phyloP scores from a whole-genome alignment of 106 monocot species.

The Alisma plantagoaquatica region DNA sequence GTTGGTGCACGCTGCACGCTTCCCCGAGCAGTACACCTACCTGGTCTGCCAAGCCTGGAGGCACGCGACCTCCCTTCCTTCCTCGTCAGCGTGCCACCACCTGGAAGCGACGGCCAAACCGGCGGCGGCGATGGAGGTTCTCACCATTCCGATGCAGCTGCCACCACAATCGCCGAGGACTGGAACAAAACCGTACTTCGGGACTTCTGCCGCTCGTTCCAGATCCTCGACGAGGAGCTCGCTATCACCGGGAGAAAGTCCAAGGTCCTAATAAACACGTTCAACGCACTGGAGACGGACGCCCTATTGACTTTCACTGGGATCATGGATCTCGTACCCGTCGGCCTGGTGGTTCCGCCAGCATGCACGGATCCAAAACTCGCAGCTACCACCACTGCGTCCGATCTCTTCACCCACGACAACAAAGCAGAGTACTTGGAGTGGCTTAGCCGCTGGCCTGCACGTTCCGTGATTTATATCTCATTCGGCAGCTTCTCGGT shows the following conservation, averaged over 20 bases:
- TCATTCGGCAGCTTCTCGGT: conserved; percentile 37
- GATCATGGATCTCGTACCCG: conserved; percentile 9
- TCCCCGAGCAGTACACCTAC: too few species aligned
- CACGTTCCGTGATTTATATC: conserved; percentile 15
- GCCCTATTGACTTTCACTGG: background rate
- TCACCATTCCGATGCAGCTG: too few species aligned
- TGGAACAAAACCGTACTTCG: background rate
- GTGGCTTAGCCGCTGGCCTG: conserved; percentile 17
- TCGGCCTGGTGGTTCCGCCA: conserved; percentile 17
- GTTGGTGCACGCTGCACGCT: too few species aligned
- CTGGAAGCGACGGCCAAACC: too few species aligned
- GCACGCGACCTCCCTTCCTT: conserved; percentile 42
- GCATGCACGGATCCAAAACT: too few species aligned
- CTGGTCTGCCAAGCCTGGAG: conserved; percentile 21
- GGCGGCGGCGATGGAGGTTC: too few species aligned
- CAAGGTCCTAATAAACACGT: conserved; percentile 32
- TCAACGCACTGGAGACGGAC: conserved; percentile 17
- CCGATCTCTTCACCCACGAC: background rate
- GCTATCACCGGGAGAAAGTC: background rate
- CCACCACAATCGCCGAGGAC: too few species aligned
- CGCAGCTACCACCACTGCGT: background rate
- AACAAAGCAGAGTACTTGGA: conserved; percentile 17
- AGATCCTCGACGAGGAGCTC: background rate
- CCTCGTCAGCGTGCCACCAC: too few species aligned
- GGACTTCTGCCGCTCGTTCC: background rate